These are phyloP conservation scores for Nicotiana attenuata DNA, from an alignment of 257 asterid species.

Conservation along the genomic window DNA sequence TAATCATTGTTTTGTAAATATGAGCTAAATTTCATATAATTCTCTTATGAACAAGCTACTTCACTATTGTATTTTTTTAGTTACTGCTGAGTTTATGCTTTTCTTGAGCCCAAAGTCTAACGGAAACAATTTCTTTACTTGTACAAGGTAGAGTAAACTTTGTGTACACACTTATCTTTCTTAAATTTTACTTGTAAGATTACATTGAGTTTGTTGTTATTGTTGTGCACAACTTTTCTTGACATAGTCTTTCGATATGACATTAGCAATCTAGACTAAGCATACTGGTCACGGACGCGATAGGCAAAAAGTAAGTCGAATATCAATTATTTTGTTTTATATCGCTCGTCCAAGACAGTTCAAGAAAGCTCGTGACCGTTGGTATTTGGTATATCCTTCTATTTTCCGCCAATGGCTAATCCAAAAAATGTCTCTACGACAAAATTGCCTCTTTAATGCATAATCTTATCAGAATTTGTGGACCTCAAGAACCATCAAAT, in stretches of 20 bases:
- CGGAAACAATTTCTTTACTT: too few species aligned
- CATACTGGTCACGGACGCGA: neutral
- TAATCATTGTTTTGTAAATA: neutral
- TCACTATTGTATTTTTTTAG: too few species aligned
- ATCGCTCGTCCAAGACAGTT: neutral
- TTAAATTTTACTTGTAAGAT: too few species aligned
- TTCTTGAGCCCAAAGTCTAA: too few species aligned
- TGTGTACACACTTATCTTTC: too few species aligned
- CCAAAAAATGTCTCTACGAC: neutral
- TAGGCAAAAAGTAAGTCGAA: too few species aligned
- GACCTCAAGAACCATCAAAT: neutral
- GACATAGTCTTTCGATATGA: neutral
- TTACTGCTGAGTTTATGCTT: too few species aligned
- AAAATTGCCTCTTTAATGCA: neutral
- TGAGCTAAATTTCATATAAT: neutral
- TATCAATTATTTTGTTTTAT: too few species aligned
- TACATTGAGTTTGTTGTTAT: too few species aligned
- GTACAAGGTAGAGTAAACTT: too few species aligned
- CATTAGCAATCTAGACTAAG: neutral
- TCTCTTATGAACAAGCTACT: neutral
- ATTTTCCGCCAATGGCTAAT: neutral
- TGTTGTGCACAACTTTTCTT: neutral
- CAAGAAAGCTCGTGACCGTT: too few species aligned
- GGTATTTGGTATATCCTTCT: too few species aligned
- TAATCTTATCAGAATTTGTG: constrained; percentile 2